Evolutionary conservation across 202 grass and related monocot species (phyloP).

Genomic region (Sporobolus alterniflorus): DNA sequence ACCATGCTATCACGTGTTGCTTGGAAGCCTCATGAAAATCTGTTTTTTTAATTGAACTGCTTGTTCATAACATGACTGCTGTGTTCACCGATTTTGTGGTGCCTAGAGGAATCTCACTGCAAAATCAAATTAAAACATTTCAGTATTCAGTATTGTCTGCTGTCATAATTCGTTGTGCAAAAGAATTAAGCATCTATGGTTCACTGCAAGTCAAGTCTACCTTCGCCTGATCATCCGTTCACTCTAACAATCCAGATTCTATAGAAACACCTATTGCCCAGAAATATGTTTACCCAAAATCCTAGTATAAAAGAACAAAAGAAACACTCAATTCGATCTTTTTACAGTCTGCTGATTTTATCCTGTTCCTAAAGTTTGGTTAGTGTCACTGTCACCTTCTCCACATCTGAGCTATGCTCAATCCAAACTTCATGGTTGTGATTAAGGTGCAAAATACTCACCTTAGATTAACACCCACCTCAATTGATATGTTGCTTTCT

Average conservation of each 20-base stretch:
- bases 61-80: constrained; percentile 8
- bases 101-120: not conserved
- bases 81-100: not conserved
- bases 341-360: not conserved
- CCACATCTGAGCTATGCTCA: not conserved
- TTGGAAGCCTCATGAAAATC: not conserved
- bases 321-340: not conserved
- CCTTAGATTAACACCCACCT: not conserved
- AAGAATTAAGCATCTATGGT: not conserved
- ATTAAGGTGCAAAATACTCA: not conserved
- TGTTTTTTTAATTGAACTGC: not conserved
- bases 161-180: not conserved
- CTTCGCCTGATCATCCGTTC: not conserved
- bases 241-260: not conserved
- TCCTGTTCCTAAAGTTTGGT: not conserved
- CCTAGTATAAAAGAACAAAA: not conserved
- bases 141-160: not conserved
- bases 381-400: not conserved
- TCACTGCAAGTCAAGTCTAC: not conserved
- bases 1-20: not conserved
- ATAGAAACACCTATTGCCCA: not conserved
- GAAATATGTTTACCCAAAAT: not conserved
- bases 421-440: not conserved
- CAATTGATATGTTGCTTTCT: constrained; percentile 16
- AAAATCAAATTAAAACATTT: not conserved